phyloP scores from a whole-genome alignment of 768 basidiomycete genomes.

The Xanthoconium purpureum region DNA sequence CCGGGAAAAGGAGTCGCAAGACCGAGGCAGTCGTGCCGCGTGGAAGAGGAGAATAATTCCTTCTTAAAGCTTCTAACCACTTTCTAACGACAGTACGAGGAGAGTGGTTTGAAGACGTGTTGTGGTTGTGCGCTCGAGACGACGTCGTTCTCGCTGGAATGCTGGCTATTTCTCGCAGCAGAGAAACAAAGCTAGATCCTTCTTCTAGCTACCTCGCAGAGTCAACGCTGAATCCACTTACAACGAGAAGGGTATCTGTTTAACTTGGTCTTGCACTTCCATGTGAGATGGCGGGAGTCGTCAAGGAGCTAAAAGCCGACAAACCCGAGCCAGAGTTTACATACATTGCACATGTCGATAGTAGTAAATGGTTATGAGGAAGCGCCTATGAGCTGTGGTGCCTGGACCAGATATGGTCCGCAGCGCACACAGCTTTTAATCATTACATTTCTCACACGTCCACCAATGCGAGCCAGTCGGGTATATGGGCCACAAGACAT shows the following conservation, averaged over 20 bases:
- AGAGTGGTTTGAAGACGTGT: slow-evolving; percentile 24
- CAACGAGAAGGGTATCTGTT: slow-evolving; percentile 43
- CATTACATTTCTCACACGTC: not conserved
- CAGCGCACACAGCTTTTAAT: not conserved
- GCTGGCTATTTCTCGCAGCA: slow-evolving; percentile 45
- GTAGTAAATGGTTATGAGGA: too few relatives aligned
- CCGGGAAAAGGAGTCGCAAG: slow-evolving; percentile 81
- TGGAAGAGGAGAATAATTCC: slow-evolving; percentile 47
- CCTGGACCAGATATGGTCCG: too few relatives aligned
- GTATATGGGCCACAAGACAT: slow-evolving; percentile 20
- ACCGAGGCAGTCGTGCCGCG: slow-evolving; percentile 53
- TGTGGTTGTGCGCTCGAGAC: slow-evolving; percentile 9
- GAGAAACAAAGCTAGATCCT: slow-evolving; percentile 44
- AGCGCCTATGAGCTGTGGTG: too few relatives aligned
- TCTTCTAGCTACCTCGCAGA: not conserved
- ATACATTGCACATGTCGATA: too few relatives aligned
- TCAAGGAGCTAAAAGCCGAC: not conserved
- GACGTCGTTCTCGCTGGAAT: slow-evolving; percentile 20
- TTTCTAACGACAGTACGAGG: slow-evolving; percentile 39
- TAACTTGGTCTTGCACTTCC: slow-evolving; percentile 12
- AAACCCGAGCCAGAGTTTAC: too few relatives aligned
- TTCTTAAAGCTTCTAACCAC: slow-evolving; percentile 45
- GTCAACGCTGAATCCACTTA: slow-evolving; percentile 23
- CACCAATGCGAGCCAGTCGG: slow-evolving; percentile 10
- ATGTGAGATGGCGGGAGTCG: not conserved